Percentiles rank a stretch among this genome's conserved stretches.
phyloP scores from a whole-genome alignment of 108 stramenopile genomes.

The Skeletonema grethae region DNA sequence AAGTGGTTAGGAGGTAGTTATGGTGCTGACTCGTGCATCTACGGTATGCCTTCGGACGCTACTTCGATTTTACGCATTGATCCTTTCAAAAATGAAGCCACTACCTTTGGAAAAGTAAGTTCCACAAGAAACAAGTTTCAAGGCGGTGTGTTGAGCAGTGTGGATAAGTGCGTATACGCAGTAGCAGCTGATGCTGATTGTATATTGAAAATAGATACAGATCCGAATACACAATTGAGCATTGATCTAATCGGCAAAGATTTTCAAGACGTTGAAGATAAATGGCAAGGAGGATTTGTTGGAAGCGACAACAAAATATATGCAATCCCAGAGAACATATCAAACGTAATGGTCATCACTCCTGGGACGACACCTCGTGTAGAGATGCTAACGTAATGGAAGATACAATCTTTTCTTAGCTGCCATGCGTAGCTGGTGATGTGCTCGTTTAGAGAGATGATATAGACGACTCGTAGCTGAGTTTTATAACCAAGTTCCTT shows the following conservation, averaged over 20 bases:
- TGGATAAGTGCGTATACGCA: conserved; percentile 79
- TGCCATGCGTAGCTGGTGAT: too few relatives aligned
- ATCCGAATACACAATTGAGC: conserved; percentile 20
- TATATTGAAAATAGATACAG: conserved; percentile 70
- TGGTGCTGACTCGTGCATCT: conserved; percentile 85
- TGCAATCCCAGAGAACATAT: conserved; percentile 78
- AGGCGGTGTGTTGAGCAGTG: conserved; percentile 64
- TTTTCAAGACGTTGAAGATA: conserved; percentile 33
- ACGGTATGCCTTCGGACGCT: conserved; percentile 69
- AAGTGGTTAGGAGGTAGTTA: conserved; percentile 70
- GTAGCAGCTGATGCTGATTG: conserved; percentile 70
- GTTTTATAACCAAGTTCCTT: too few relatives aligned
- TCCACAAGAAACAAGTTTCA: conserved; percentile 52
- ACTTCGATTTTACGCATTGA: conserved; percentile 42
- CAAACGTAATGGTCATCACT: conserved; percentile 71
- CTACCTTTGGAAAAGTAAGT: conserved; percentile 31
- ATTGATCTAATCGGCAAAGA: conserved; percentile 26
- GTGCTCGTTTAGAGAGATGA: too few relatives aligned
- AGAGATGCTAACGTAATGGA: conserved; percentile 24
- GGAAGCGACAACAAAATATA: conserved; percentile 80
- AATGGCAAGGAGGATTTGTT: conserved; percentile 56
- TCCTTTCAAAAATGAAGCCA: conserved; percentile 41
- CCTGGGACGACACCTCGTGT: conserved; percentile 47
- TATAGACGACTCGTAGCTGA: too few relatives aligned
- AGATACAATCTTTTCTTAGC: too few relatives aligned